Evolutionary conservation across 1,284 basidiomycete species (phyloP).

Genomic region (Malassezia sympodialis): DNA sequence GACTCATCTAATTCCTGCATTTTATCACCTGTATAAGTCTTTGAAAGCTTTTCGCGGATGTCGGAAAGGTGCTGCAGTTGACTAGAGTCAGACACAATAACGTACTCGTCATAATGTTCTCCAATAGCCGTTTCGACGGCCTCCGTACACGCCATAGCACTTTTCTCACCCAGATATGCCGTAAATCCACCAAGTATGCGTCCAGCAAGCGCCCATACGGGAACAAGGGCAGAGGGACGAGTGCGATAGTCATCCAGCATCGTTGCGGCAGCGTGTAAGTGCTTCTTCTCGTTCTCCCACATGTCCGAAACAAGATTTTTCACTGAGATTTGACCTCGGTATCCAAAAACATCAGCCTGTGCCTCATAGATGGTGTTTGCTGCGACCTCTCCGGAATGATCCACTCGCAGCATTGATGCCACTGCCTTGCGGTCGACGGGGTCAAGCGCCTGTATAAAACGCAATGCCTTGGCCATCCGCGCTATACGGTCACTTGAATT

Average conservation of each 20-base stretch:
- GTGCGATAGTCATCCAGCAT: constrained; percentile 71
- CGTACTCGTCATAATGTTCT: constrained; percentile 91
- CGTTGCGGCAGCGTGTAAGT: constrained; percentile 72
- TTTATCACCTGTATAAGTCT: not conserved
- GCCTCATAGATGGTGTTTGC: constrained; percentile 48
- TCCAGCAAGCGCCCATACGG: constrained; percentile 73
- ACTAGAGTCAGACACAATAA: constrained; percentile 5
- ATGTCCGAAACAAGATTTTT: constrained; percentile 56
- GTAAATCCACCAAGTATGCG: constrained; percentile 74
- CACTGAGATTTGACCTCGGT: constrained; percentile 25
- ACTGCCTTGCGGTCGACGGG: constrained; percentile 24
- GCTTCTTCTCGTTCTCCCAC: constrained; percentile 94
- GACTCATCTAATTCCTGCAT: constrained; percentile 5
- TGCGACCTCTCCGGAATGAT: constrained; percentile 45
- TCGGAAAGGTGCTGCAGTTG: constrained; percentile 31
- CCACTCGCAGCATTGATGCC: constrained; percentile 41
- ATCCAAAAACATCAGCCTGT: constrained; percentile 41
- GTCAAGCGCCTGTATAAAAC: constrained; percentile 23
- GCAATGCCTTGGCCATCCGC: constrained; percentile 17
- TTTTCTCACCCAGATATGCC: constrained; percentile 77
- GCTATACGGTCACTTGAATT: not conserved
- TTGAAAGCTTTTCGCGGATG: constrained; percentile 20
- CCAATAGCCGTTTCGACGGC: constrained; percentile 95
- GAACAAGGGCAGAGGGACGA: constrained; percentile 71
- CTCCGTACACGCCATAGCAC: constrained; percentile 96